Base-by-base conservation (phyloP, 129 eudicot species). In the Helianthus tuberosus region DNA sequence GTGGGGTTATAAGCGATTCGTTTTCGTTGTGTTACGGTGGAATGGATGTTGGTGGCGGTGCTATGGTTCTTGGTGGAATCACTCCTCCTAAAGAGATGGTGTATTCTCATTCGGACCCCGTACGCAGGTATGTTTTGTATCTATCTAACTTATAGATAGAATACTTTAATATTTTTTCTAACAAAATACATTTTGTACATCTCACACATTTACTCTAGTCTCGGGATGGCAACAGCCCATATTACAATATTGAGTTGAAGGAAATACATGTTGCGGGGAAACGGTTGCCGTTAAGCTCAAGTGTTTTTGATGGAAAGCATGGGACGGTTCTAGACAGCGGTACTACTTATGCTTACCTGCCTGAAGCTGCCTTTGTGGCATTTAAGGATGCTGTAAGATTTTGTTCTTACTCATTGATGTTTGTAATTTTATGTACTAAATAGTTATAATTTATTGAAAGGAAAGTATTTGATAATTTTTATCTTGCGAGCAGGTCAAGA, bases 181-280 rank as follows among this genome's bases (percentile, higher is more conserved):
- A 91, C 85, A 82, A 72, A 75, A 76, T 86, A 83, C 86, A 75
- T 84, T 89, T 80, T 80, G 77, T 83, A 90, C 96, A 85, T 91
- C 99, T 95, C 90, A 87, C 95, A 78, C 97, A 91, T 91, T 91
- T 91, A 95, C 99, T 82, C 91, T 95, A 91, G 99, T 95, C 79
- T 95, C 83, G 94, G 97, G 97, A 86, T 95, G 91, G 88, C 83
- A 91, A 91, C 99, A 95, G 97, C 89, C 95, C 97, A 75, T 95
- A 95, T 82, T 95, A 95, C 97, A 95, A 95, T 78, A 91, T 95
- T 64, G 97, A 91, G 82, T 85, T 95, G 96, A 91, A 80, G 91
- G 99, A 85, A 88, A 72, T 95, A 14, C 96, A 87, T 32, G 95
- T 95, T 77, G 99, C 96, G 78, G 99, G 99, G 80, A 95, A 95